phyloP scores from a whole-genome alignment of 768 basidiomycete species.

The Collybia nuda region DNA sequence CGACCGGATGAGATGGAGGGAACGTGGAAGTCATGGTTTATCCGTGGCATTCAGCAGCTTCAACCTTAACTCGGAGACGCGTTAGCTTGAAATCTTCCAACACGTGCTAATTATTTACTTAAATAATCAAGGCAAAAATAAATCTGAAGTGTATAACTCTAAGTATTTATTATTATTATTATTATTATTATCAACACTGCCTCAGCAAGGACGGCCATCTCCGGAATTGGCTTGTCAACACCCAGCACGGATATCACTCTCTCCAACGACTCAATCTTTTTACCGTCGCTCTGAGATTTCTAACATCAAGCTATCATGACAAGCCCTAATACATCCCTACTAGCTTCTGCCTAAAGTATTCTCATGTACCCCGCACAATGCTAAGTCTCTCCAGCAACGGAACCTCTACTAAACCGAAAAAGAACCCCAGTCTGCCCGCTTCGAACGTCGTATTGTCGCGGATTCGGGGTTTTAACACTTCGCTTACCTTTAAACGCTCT shows the following conservation, averaged over 20 bases:
- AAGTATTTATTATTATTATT: too few species aligned
- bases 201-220: too few species aligned
- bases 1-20: conserved; percentile 15
- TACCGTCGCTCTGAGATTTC: too few species aligned
- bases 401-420: not conserved
- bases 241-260: too few species aligned
- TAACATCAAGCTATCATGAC: too few species aligned
- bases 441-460: conserved; percentile 4
- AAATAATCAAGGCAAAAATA: too few species aligned
- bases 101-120: conserved; percentile 3
- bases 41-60: too few species aligned
- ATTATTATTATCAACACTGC: too few species aligned
- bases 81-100: conserved; percentile 1
- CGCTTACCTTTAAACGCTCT: conserved; percentile 1
- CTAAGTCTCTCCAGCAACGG: not conserved
- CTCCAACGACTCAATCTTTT: too few species aligned
- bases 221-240: too few species aligned
- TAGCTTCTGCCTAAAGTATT: not conserved
- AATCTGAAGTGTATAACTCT: too few species aligned
- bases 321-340: not conserved
- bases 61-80: not conserved
- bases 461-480: conserved; percentile 2
- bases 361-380: not conserved
- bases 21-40: conserved; percentile 18
- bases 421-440: not conserved